A percentile compares a stretch with the other conserved stretches of the same genome.
phyloP scores from a whole-genome alignment of 192 early-diverging fungal species.

The Spizellomyces punctatus region DNA sequence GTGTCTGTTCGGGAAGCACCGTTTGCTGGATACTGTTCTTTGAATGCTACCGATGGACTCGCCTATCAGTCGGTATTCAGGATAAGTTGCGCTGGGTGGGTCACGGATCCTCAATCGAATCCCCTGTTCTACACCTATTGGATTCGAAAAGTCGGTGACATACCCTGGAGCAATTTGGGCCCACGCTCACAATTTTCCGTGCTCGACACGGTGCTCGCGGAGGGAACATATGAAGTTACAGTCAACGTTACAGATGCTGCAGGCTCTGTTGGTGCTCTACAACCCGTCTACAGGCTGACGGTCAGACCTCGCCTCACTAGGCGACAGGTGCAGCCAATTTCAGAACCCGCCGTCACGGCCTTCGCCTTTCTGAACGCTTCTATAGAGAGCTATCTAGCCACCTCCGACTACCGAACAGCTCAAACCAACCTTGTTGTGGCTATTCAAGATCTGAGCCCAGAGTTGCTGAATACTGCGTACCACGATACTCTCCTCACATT shows the following conservation, averaged over 20 bases:
- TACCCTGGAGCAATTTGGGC: constrained; percentile 18
- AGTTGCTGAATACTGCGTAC: constrained; percentile 3
- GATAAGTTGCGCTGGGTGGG: constrained; percentile 23
- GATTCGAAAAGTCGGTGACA: not conserved
- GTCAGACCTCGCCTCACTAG: not conserved
- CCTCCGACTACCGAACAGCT: constrained; percentile 11
- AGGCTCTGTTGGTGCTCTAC: constrained; percentile 9
- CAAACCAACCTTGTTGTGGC: constrained; percentile 24
- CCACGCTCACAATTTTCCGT: constrained; percentile 3
- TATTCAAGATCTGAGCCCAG: constrained; percentile 5
- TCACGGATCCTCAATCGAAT: constrained; percentile 13
- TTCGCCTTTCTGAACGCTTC: constrained; percentile 17
- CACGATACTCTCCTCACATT: constrained; percentile 6
- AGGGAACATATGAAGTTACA: constrained; percentile 17
- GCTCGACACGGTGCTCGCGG: constrained; percentile 17
- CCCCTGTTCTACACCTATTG: constrained; percentile 25
- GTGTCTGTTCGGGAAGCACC: too few relatives aligned
- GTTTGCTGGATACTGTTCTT: too few relatives aligned
- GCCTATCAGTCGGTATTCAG: constrained; percentile 2
- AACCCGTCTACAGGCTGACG: not conserved
- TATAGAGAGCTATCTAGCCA: constrained; percentile 2
- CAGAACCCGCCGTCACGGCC: not conserved
- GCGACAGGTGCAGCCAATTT: not conserved
- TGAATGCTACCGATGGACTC: too few relatives aligned
- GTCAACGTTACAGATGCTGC: constrained; percentile 20